Percentiles rank a stretch among this genome's conserved stretches.
Evolutionary conservation across 2,329 filamentous ascomycete species (phyloP).

Genomic region (Nakataea oryzae): DNA sequence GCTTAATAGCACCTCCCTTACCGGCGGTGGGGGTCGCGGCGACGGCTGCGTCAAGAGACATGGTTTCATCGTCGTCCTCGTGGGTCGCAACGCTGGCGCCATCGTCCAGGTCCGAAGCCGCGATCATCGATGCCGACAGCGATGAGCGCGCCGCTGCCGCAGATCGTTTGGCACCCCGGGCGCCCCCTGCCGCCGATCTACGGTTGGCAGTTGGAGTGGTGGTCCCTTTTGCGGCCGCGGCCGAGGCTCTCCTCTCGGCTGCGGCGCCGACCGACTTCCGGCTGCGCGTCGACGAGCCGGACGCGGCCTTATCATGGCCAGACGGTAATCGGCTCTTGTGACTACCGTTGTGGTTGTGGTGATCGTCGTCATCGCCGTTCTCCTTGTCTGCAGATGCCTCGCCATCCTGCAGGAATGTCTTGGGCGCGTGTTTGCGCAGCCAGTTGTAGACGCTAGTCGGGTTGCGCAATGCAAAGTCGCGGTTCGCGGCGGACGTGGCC

Average conservation of each 20-base stretch:
- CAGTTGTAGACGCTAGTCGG: slow-evolving; percentile 93
- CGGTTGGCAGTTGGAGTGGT: slow-evolving; percentile 20
- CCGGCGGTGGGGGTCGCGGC: slow-evolving; percentile 14
- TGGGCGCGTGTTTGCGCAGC: slow-evolving; percentile 75
- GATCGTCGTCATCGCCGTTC: slow-evolving; percentile 21
- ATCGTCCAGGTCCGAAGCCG: slow-evolving; percentile 17
- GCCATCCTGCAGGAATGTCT: slow-evolving; percentile 74
- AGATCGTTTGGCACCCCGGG: slow-evolving; percentile 20
- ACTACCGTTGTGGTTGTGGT: slow-evolving; percentile 5
- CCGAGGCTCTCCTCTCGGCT: neutral
- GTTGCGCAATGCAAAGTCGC: slow-evolving; percentile 56
- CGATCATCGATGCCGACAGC: neutral
- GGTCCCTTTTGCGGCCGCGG: slow-evolving; percentile 2
- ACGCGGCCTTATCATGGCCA: neutral
- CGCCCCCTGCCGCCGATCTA: slow-evolving; percentile 20
- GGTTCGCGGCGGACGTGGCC: slow-evolving; percentile 21
- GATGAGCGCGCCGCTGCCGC: slow-evolving; percentile 14
- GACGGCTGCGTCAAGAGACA: slow-evolving; percentile 11
- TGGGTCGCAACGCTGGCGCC: neutral
- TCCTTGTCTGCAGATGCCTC: slow-evolving; percentile 34
- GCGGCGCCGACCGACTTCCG: slow-evolving; percentile 7
- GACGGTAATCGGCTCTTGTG: neutral
- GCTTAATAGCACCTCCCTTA: slow-evolving; percentile 29
- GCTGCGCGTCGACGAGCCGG: slow-evolving; percentile 16
- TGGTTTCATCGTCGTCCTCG: slow-evolving; percentile 9